A percentile compares a stretch with the other conserved stretches of the same genome.
Evolutionary conservation across 495 filamentous ascomycete species (phyloP).

Genomic region (Hypoxylon fragiforme): DNA sequence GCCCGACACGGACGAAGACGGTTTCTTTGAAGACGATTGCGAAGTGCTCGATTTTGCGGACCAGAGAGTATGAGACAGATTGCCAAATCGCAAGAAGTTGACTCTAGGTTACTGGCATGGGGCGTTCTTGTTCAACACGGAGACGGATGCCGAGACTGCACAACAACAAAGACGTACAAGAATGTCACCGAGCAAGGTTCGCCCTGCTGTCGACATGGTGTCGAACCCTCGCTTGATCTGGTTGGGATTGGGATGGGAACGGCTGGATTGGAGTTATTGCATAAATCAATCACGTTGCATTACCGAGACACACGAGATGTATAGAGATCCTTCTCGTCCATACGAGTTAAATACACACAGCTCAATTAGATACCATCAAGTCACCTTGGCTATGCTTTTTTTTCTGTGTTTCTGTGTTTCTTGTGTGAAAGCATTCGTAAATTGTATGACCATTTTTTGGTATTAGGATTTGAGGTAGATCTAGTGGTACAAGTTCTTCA

Average conservation of each 20-base stretch:
- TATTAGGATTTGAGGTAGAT: not conserved
- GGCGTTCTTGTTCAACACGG: constrained; percentile 26
- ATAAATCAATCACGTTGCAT: constrained; percentile 30
- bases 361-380: constrained; percentile 37
- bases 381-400: constrained; percentile 17
- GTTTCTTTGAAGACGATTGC: constrained; percentile 93
- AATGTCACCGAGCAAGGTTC: constrained; percentile 6
- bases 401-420: not conserved
- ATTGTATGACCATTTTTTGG: constrained; percentile 8
- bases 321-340: constrained; percentile 20
- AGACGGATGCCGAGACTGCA: constrained; percentile 29
- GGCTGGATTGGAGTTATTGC: constrained; percentile 35
- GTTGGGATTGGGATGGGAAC: constrained; percentile 18
- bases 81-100: constrained; percentile 18
- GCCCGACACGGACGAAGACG: constrained; percentile 64
- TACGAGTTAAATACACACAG: constrained; percentile 25
- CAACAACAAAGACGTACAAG: constrained; percentile 4
- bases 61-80: constrained; percentile 67
- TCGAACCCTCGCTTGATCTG: constrained; percentile 28
- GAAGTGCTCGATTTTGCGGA: constrained; percentile 90
- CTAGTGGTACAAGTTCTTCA: constrained; percentile 1
- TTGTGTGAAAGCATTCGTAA: constrained; percentile 7
- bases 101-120: constrained; percentile 18
- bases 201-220: constrained; percentile 9
- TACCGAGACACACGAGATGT: constrained; percentile 27